These are phyloP conservation scores for Leccinum longicurvipes DNA, from an alignment of 768 basidiomycete genomes.

Conservation along the genomic window DNA sequence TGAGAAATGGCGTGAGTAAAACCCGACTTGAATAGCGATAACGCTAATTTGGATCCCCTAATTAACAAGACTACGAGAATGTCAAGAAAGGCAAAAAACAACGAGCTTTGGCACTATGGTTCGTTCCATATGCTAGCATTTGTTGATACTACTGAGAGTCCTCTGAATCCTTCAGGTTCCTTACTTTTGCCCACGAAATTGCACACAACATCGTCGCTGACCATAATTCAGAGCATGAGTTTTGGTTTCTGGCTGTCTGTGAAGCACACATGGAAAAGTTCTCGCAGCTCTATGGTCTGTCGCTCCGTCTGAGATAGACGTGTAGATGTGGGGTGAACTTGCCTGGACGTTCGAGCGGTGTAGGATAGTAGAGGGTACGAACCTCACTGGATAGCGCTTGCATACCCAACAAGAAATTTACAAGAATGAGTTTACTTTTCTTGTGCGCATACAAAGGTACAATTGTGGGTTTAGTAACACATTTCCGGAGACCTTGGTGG, in stretches of 20 bases:
- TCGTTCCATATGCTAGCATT: background rate
- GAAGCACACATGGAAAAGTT: background rate
- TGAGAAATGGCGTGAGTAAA: slow-evolving; percentile 72
- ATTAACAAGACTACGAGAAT: slow-evolving; percentile 3
- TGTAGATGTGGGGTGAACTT: no score
- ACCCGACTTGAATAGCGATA: background rate
- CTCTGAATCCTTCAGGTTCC: background rate
- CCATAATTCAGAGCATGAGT: background rate
- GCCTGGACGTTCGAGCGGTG: no score
- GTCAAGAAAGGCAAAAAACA: background rate
- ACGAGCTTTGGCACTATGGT: slow-evolving; percentile 1
- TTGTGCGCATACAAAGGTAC: no score
- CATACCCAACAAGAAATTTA: no score
- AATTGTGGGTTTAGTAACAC: no score
- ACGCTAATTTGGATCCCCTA: background rate
- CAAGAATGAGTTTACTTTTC: no score
- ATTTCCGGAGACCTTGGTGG: no score
- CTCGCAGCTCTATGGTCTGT: background rate
- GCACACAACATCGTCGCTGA: background rate
- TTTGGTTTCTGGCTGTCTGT: background rate
- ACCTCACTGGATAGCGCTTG: no score
- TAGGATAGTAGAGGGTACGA: no score
- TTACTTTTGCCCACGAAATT: background rate
- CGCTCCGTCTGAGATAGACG: no score
- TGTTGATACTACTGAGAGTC: background rate